Evolutionary conservation across 495 filamentous ascomycete genomes (phyloP), one percentile per base, ranked within the genome.

Genomic region (Aspergillus sparsus): DNA sequence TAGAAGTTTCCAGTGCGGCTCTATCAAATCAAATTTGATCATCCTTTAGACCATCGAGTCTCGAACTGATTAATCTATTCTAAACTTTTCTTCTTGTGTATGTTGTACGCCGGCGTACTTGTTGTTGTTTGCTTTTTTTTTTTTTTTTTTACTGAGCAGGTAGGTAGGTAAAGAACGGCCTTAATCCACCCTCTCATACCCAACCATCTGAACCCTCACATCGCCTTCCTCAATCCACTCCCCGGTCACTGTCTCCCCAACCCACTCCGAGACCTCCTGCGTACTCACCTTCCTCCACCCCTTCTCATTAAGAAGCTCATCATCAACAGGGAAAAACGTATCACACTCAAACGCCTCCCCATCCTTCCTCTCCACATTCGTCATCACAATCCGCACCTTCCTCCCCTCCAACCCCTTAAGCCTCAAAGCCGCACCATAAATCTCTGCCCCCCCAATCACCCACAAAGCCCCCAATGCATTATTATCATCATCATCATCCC

Each of bases 361-460:
- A 82, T 77, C 64, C 39, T 66, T 70, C 63, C 65, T 64, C 53
- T 71, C 68, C 51, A 81, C 74, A 66, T 74, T 68, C 51, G 78
- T 81, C 77, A 79, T 75, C 46, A 81, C 67, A 71, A 81, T 70
- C 60, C 78, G 49, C 32, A 79, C 50, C 41, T 65, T 63, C 60
- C 68, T 56, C 46, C 51, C 35, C 61, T 49, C 39, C 55, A 64
- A 31, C 39, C 57, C 56, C 65, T 58, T 27, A 27, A 61, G 47
- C 56, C 60, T 59, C 73, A 97, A 73, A 59, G 90, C 88, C 32
- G 83, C 79, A 13, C 65, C 77, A 71, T 98, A 98, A 32, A 98
- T 84, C 77, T 93, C 87, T 65, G 84, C 87, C 1, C 94, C 94
- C 3, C 94, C 94, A 70, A 98, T 97, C 0, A 98, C 82, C 73